Evolutionary conservation across 257 asterid species (phyloP).

Genomic region (Solanum pennellii): DNA sequence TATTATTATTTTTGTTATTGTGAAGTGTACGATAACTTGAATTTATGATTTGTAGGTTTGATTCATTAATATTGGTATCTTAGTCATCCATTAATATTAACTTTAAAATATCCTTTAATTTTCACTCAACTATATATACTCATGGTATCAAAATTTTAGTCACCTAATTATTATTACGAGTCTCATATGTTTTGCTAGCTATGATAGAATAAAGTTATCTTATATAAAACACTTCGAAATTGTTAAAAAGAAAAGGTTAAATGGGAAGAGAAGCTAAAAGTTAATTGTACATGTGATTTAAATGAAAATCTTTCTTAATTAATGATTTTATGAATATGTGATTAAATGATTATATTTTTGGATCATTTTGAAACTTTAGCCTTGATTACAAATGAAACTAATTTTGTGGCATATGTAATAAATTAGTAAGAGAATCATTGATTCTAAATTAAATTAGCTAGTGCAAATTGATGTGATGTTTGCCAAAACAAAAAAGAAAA

Average conservation of each 20-base stretch:
- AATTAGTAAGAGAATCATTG: not conserved
- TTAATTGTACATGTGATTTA: not conserved
- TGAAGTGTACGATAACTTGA: not conserved
- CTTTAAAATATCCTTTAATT: too few species aligned
- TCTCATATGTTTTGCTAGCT: too few species aligned
- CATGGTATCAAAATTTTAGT: too few species aligned
- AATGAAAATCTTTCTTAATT: not conserved
- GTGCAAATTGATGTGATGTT: not conserved
- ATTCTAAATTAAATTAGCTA: not conserved
- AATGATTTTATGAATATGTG: not conserved
- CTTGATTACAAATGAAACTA: not conserved
- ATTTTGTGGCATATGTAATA: not conserved
- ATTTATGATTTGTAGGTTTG: not conserved
- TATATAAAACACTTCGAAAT: not conserved
- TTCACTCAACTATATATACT: not conserved
- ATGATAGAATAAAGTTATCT: too few species aligned
- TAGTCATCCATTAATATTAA: too few species aligned
- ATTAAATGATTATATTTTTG: not conserved
- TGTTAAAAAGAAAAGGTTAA: not conserved
- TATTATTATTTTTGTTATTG: not conserved
- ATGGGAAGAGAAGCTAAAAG: not conserved
- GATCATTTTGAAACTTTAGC: not conserved
- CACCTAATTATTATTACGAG: too few species aligned
- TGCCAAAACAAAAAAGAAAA: not conserved
- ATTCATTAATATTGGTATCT: too few species aligned